Conservation (phyloP, 1,284 basidiomycete genomes). For the Fomitopsis betulina region DNA sequence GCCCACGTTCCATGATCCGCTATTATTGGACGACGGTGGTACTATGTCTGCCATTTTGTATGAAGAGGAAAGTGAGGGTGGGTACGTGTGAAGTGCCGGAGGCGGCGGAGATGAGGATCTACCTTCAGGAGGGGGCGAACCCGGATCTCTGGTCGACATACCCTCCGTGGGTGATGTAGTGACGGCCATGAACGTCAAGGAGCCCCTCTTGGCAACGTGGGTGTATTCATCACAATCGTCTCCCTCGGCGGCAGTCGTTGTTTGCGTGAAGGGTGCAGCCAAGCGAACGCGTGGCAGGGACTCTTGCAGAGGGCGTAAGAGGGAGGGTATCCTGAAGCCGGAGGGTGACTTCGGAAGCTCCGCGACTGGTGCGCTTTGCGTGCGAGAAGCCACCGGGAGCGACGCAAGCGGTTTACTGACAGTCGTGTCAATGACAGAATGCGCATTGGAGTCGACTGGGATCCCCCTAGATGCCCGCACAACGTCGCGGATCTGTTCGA, state of each 20-base stretch:
- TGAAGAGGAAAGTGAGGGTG: conserved; percentile 56
- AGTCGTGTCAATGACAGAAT: conserved; percentile 66
- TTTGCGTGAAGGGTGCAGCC: neutral
- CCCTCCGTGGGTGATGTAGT: conserved; percentile 32
- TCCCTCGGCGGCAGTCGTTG: conserved; percentile 27
- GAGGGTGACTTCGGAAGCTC: conserved; percentile 26
- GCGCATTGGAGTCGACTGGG: conserved; percentile 34
- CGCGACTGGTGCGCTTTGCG: conserved; percentile 24
- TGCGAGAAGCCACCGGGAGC: conserved; percentile 32
- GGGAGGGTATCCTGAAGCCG: conserved; percentile 52
- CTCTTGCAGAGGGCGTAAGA: conserved; percentile 64
- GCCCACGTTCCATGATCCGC: conserved; percentile 50
- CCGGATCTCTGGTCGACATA: conserved; percentile 18
- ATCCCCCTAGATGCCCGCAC: conserved; percentile 53
- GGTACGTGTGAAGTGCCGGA: conserved; percentile 61
- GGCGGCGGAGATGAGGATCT: conserved; percentile 17
- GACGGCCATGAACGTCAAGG: conserved; percentile 57
- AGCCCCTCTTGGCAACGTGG: conserved; percentile 52
- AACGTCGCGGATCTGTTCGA: conserved; percentile 75
- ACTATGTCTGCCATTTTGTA: conserved; percentile 38
- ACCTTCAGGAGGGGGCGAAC: conserved; percentile 10
- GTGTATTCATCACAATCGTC: conserved; percentile 60
- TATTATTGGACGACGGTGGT: conserved; percentile 26
- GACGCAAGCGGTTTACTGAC: conserved; percentile 34
- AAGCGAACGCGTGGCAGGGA: conserved; percentile 32